These are phyloP conservation scores for Paramecium sexaurelia DNA, from an alignment of 73 alveolate species.

Conservation along the genomic window DNA sequence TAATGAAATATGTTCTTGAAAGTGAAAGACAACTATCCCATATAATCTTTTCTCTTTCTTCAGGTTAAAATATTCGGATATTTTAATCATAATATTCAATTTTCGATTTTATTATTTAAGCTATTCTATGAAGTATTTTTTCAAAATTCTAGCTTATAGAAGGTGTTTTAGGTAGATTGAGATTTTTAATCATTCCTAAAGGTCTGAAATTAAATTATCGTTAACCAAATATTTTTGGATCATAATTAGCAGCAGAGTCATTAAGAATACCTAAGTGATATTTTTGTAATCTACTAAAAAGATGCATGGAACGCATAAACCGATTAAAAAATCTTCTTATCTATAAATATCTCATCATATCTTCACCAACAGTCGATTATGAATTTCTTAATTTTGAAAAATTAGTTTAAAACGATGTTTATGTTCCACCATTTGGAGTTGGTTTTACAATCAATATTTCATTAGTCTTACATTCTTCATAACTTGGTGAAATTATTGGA, in stretches of 20 bases:
- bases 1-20: not conserved
- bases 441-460: conserved; percentile 11
- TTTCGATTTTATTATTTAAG: not conserved
- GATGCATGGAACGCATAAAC: conserved; percentile 8
- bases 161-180: conserved; percentile 17
- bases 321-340: conserved; percentile 34
- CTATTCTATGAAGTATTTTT: not conserved
- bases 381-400: not conserved
- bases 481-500: not conserved
- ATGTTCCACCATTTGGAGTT: not conserved
- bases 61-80: not conserved
- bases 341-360: not conserved
- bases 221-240: conserved; percentile 37
- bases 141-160: not conserved
- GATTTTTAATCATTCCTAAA: conserved; percentile 12
- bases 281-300: not conserved
- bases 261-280: conserved; percentile 9
- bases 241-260: conserved; percentile 9
- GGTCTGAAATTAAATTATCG: conserved; percentile 36
- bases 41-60: not conserved
- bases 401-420: not conserved
- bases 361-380: not conserved
- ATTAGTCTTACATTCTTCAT: not conserved
- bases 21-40: conserved; percentile 12
- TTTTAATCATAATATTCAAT: conserved; percentile 31